phyloP scores from a whole-genome alignment of 1,139 yeast genomes.

The Pichia sorboxylosa region DNA sequence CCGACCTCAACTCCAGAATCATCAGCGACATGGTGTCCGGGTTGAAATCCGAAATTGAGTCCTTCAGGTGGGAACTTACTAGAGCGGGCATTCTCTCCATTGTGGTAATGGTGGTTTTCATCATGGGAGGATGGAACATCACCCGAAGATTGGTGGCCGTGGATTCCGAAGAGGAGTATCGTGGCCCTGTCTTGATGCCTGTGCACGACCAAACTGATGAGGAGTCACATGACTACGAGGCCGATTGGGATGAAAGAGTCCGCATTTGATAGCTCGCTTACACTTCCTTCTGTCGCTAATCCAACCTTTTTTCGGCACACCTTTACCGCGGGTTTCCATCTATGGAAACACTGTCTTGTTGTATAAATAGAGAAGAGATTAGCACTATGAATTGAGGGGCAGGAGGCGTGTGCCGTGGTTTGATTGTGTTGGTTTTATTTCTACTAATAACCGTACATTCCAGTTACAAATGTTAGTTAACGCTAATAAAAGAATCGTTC shows the following conservation, averaged over 20 bases:
- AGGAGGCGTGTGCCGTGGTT: too few species aligned
- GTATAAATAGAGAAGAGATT: too few species aligned
- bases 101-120: conserved; percentile 32
- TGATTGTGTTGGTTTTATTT: too few species aligned
- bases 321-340: too few species aligned
- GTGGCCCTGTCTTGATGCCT: conserved; percentile 14
- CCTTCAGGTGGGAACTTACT: conserved; percentile 86
- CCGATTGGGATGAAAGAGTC: conserved; percentile 25
- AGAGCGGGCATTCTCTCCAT: conserved; percentile 72
- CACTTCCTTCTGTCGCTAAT: too few species aligned
- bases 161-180: conserved; percentile 16
- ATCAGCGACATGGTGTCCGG: conserved; percentile 75
- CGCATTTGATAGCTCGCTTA: too few species aligned
- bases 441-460: too few species aligned
- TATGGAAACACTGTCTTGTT: too few species aligned
- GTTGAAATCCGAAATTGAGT: conserved; percentile 76
- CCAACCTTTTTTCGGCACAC: too few species aligned
- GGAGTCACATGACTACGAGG: conserved; percentile 24
- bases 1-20: conserved; percentile 78
- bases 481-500: too few species aligned
- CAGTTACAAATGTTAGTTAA: too few species aligned
- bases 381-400: too few species aligned
- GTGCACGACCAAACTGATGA: conserved; percentile 22
- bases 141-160: conserved; percentile 25
- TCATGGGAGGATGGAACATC: conserved; percentile 38